Base-by-base conservation (phyloP, 768 basidiomycete species). In the Mycena latifolia region DNA sequence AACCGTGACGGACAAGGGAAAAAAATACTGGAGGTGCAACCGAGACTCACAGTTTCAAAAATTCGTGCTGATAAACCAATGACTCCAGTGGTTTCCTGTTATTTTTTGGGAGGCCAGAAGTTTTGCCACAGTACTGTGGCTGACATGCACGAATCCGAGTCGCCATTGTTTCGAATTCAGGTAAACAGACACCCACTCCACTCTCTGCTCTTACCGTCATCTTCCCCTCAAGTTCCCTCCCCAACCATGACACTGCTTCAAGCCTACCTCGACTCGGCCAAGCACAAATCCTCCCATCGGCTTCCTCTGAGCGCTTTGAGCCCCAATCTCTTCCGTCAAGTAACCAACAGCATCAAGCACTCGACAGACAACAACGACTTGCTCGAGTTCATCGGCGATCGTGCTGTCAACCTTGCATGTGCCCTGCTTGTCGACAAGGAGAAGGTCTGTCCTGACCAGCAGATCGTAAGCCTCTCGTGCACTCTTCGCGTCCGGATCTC, bases 331-430 rank as follows among this genome's bases (percentile, higher is more conserved):
- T 66, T 75, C 9, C 59, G 67, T 7, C 69, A 69, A 20, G 74
- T 73, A 18, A 65, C 71, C n/a, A 79, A 78, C 45, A 69, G 72
- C 50, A 66, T 67, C 24, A 70, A 67, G 55, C 55, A 70, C 24
- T 70, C 76, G 4, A 41, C 55, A 43, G 63, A 74, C 29, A 79
- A 77, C 65, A 78, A 79, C 50, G 76, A 79, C 53, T 57, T 77
- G 20, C 69, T 77, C 7, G 78, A 78, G 62, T 79, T 78, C 56
- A 69, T 78, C 29, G 78, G 78, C 15, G 77, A 79, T 52, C 74
- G 76, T 10, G 71, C 73, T 5, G 70, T 78, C 37, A 78, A 78
- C 58, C 73, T 78, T 17, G 63, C 69, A 4, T 74, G 74, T 56
- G 73, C 76, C 0, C 65, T 79, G 1, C 60, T 77, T 45, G 76